phyloP scores from a whole-genome alignment of 2,329 filamentous ascomycete genomes.

The Colletotrichum incanum region DNA sequence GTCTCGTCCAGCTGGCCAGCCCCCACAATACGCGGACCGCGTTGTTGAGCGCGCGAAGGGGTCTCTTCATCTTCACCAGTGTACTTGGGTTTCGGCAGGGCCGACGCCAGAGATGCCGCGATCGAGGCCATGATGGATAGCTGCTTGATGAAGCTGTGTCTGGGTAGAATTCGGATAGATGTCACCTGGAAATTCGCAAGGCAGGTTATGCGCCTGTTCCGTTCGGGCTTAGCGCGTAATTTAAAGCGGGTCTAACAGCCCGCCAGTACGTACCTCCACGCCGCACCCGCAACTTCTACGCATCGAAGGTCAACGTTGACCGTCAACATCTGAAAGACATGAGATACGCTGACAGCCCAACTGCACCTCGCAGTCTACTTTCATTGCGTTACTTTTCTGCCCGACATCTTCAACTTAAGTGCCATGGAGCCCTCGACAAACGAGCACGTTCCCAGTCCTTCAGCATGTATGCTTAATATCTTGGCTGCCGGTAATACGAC shows the following conservation, averaged over 20 bases:
- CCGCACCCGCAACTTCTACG: not conserved
- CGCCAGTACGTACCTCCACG: constrained; percentile 16
- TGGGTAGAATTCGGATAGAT: constrained; percentile 34
- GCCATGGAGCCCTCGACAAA: not conserved
- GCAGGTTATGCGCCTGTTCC: constrained; percentile 38
- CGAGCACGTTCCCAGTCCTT: no score
- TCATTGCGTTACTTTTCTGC: no score
- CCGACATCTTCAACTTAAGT: not conserved
- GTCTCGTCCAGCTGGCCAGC: constrained; percentile 86
- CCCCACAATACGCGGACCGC: constrained; percentile 86
- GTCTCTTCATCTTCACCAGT: constrained; percentile 90
- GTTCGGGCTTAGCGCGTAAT: constrained; percentile 19
- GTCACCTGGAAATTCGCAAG: constrained; percentile 43
- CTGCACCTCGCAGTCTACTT: not conserved
- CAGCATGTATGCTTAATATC: not conserved
- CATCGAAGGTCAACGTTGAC: not conserved
- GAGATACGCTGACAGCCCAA: not conserved
- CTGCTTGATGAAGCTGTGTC: constrained; percentile 35
- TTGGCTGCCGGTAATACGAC: no score
- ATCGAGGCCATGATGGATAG: constrained; percentile 74
- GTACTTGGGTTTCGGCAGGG: constrained; percentile 92
- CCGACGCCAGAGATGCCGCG: constrained; percentile 80
- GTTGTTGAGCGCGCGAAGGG: constrained; percentile 78
- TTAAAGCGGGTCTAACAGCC: not conserved
- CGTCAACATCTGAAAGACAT: not conserved